Evolutionary conservation across 129 eudicot species (phyloP).

Genomic region (Escallonia herrerae): DNA sequence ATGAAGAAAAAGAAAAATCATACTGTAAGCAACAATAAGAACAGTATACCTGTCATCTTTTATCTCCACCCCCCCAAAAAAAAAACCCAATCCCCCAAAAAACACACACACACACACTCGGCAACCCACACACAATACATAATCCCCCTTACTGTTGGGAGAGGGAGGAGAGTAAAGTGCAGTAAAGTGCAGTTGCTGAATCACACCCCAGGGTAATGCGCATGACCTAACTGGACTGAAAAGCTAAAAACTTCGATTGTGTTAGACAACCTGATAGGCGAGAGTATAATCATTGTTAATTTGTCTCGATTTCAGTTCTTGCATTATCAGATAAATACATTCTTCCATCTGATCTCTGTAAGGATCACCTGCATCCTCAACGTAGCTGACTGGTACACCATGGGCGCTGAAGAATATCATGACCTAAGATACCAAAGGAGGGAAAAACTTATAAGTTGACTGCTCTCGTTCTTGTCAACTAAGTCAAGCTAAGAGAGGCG

Average conservation of each 20-base stretch:
- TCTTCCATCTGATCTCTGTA: slow-evolving; percentile 96
- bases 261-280: slow-evolving; percentile 70
- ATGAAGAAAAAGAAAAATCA: not conserved
- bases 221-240: not conserved
- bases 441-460: no score
- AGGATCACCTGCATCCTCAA: slow-evolving; percentile 95
- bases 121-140: no score
- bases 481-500: slow-evolving; percentile 8
- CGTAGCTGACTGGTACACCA: slow-evolving; percentile 88
- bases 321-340: slow-evolving; percentile 75
- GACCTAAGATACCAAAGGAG: slow-evolving; percentile 32
- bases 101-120: no score
- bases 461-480: no score
- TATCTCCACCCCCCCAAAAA: no score
- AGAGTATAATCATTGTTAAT: slow-evolving; percentile 59
- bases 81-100: no score
- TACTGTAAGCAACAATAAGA: not conserved
- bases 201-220: no score
- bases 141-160: no score
- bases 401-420: slow-evolving; percentile 98
- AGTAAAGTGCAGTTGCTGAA: no score
- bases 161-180: not conserved
- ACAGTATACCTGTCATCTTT: not conserved
- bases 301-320: slow-evolving; percentile 79
- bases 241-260: slow-evolving; percentile 1